Base-by-base conservation (phyloP, 306 rosid species). In the Chamaecrista fasciculata region DNA sequence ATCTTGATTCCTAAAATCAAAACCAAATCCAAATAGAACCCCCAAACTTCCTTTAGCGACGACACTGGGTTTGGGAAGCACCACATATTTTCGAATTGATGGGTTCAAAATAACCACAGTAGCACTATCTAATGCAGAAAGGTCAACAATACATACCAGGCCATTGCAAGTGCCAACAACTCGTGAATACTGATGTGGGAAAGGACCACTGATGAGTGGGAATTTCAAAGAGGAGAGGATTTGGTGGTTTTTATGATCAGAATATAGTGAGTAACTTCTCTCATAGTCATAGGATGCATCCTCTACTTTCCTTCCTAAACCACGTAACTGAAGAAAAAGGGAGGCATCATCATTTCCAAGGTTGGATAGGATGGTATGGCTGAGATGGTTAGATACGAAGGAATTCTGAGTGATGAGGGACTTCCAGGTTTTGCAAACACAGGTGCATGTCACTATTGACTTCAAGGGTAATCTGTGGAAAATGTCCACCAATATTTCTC, bases 161-260 rank as follows among this genome's bases (percentile, higher is more conserved):
- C 59, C 71, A 66, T 66, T 66, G 43, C 71, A 66, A 19, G 14
- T 66, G 28, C 46, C 58, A 11, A 66, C 33, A 21, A 66, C 28
- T 0, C 4, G 5, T 6, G 36, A 28, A 18, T 6, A 0, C n/a
- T 5, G 0, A 11, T 9, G 1, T 1, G 1, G 7, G 7, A 26
- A 0, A 0, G 0, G 4, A 28, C 39, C 20, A 28, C 3, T 8
- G 4, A 28, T 18, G 28, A n/a, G 34, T 8, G 29, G 7, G 19
- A 12, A 11, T 12, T 34, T 50, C 12, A 47, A 2, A 31, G 19
- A 9, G 0, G 43, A 2, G 19, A 26, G 26, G 12, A 21, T 7
- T 16, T 26, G 3, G 2, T 47, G 4, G 7, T 29, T 14, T 2
- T 28, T 28, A 28, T 28, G 33, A 33, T 66, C 44, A 0, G 20